Conservation (phyloP, 495 filamentous ascomycete genomes). For the Amniculicola lignicola region DNA sequence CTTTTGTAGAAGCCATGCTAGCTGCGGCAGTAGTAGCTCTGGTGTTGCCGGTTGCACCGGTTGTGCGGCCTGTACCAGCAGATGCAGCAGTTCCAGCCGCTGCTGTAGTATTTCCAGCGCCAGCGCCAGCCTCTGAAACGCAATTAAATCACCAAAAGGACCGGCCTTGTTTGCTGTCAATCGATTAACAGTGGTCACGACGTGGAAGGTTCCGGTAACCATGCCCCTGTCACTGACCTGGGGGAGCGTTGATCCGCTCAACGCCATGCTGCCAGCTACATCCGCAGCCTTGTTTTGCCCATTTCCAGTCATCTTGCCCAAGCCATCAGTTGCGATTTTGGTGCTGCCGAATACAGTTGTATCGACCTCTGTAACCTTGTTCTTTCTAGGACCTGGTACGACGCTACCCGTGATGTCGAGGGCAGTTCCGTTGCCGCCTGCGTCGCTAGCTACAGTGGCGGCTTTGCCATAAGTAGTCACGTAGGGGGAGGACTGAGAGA, state of each 20-base stretch:
- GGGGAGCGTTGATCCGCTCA: neutral
- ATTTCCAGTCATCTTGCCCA: constrained; percentile 1
- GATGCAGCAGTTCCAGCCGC: neutral
- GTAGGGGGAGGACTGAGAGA: neutral
- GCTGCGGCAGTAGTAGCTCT: too few species aligned
- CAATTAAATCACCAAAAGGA: constrained; percentile 13
- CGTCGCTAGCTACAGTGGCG: neutral
- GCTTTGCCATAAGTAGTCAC: constrained; percentile 4
- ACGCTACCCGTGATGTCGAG: constrained; percentile 15
- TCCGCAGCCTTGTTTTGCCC: constrained; percentile 9
- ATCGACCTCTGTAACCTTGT: constrained; percentile 16
- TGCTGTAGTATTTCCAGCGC: neutral
- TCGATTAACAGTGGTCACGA: constrained; percentile 10
- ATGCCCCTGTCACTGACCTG: constrained; percentile 9
- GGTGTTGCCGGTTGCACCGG: too few species aligned
- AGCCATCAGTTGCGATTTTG: constrained; percentile 11
- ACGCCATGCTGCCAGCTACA: constrained; percentile 1
- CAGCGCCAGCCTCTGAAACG: constrained; percentile 11
- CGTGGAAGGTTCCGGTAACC: constrained; percentile 10
- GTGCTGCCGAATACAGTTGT: constrained; percentile 8
- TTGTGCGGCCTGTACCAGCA: neutral
- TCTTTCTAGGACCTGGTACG: constrained; percentile 1
- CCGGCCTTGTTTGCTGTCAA: constrained; percentile 13
- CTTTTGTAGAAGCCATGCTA: too few species aligned
- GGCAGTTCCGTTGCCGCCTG: constrained; percentile 17